Percentiles rank a stretch among this genome's conserved stretches.
Conservation (phyloP, 2,329 filamentous ascomycete genomes). For the Fusarium pseudoanthophilum region DNA sequence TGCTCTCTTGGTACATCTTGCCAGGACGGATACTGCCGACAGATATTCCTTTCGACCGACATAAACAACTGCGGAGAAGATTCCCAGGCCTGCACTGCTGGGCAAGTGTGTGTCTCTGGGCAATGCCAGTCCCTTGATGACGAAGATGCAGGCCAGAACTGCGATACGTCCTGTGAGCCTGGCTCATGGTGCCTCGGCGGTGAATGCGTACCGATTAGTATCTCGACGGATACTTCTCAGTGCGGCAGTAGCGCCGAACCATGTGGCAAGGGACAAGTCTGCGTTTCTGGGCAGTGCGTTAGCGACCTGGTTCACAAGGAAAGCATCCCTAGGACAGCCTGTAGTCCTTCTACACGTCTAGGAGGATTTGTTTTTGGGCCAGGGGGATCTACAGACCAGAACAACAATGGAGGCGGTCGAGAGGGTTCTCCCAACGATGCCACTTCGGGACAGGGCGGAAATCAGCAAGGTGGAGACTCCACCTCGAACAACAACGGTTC, state of each 20-base stretch:
- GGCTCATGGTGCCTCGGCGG: slow-evolving; percentile 13
- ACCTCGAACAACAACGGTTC: neutral
- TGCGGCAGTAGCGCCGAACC: slow-evolving; percentile 7
- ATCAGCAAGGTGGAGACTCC: neutral
- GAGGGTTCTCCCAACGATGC: neutral
- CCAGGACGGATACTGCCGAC: slow-evolving; percentile 15
- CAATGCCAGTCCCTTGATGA: slow-evolving; percentile 6
- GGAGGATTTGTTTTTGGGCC: neutral
- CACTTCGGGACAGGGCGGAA: neutral
- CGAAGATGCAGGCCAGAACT: neutral
- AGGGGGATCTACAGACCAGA: neutral
- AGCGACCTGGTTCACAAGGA: neutral
- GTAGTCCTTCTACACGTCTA: neutral
- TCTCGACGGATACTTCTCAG: slow-evolving; percentile 19
- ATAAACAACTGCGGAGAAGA: slow-evolving; percentile 20
- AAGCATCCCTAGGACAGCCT: neutral
- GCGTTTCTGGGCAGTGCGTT: slow-evolving; percentile 23
- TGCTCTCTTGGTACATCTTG: slow-evolving; percentile 22
- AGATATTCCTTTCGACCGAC: slow-evolving; percentile 18
- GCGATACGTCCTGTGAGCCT: slow-evolving; percentile 13
- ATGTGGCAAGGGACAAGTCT: slow-evolving; percentile 17
- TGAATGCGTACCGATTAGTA: slow-evolving; percentile 10
- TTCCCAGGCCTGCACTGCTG: slow-evolving; percentile 15
- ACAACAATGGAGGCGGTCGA: neutral
- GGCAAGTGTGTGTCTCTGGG: slow-evolving; percentile 26